A percentile compares a stretch with the other conserved stretches of the same genome.
Conservation (phyloP, 768 basidiomycete species). For the Auricularia cornea region DNA sequence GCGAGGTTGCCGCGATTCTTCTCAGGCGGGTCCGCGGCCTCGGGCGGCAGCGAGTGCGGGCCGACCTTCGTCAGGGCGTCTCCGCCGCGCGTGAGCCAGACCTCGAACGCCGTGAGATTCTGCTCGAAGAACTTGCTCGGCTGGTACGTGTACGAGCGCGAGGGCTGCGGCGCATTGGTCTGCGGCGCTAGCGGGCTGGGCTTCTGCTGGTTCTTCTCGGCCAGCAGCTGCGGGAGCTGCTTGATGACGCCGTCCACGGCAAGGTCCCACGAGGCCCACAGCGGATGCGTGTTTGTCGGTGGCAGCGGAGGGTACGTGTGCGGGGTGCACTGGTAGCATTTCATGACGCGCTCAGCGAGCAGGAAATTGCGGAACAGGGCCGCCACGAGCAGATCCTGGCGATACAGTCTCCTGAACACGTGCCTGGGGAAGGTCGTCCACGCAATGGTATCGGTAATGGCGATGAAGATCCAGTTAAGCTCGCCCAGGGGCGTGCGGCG, state of each 20-base stretch:
- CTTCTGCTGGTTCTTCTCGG: slow-evolving; percentile 3
- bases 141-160: slow-evolving; percentile 37
- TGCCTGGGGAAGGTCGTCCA: slow-evolving; percentile 97
- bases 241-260: slow-evolving; percentile 90
- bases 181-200: neutral
- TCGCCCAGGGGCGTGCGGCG: slow-evolving; percentile 93
- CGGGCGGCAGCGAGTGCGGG: slow-evolving; percentile 57
- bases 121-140: slow-evolving; percentile 93
- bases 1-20: neutral
- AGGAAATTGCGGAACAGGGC: slow-evolving; percentile 97
- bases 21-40: slow-evolving; percentile 2
- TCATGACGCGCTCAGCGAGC: slow-evolving; percentile 95
- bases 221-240: slow-evolving; percentile 80
- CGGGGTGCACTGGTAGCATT: slow-evolving; percentile 94
- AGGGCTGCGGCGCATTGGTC: slow-evolving; percentile 5
- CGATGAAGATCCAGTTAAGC: slow-evolving; percentile 99
- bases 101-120: slow-evolving; percentile 93
- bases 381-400: slow-evolving; percentile 92
- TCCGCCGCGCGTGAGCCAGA: slow-evolving; percentile 94
- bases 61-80: slow-evolving; percentile 74
- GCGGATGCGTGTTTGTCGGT: slow-evolving; percentile 89
- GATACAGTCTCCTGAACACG: slow-evolving; percentile 85
- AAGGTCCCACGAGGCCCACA: slow-evolving; percentile 98
- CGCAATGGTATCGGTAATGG: slow-evolving; percentile 97
- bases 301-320: slow-evolving; percentile 88